A percentile compares a stretch with the other conserved stretches of the same genome.
Evolutionary conservation across 2,329 filamentous ascomycete species (phyloP).

Genomic region (Dactylellina parvicollis): DNA sequence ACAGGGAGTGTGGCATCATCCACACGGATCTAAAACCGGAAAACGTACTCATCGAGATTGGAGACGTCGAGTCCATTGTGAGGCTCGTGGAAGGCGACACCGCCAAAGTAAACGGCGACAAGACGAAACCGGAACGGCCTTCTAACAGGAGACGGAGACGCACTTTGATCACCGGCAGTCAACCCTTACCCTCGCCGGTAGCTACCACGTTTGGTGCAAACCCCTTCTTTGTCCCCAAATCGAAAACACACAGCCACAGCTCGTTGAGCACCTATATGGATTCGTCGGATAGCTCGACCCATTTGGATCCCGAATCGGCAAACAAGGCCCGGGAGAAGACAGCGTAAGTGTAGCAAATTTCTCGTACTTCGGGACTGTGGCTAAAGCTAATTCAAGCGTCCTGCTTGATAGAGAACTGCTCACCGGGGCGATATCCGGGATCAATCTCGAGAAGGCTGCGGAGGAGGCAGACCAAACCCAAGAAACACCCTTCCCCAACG

Average conservation of each 20-base stretch:
- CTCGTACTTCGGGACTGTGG: not conserved
- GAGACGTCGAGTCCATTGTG: slow-evolving; percentile 97
- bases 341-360: slow-evolving; percentile 72
- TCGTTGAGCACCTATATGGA: slow-evolving; percentile 57
- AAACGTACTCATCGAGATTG: slow-evolving; percentile 98
- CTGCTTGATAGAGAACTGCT: slow-evolving; percentile 76
- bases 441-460: slow-evolving; percentile 82
- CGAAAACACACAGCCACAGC: slow-evolving; percentile 57
- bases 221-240: slow-evolving; percentile 50
- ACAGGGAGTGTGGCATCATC: slow-evolving; percentile 98
- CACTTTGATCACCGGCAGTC: slow-evolving; percentile 95
- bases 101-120: slow-evolving; percentile 77
- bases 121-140: slow-evolving; percentile 66
- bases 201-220: slow-evolving; percentile 81
- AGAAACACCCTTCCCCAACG: slow-evolving; percentile 62
- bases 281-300: slow-evolving; percentile 57
- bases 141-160: slow-evolving; percentile 89
- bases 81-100: slow-evolving; percentile 52
- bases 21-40: slow-evolving; percentile 98
- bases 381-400: slow-evolving; percentile 15
- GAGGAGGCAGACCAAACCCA: slow-evolving; percentile 69
- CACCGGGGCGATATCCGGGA: slow-evolving; percentile 91
- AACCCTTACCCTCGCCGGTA: slow-evolving; percentile 91
- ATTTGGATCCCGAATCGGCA: slow-evolving; percentile 67
- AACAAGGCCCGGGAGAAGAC: slow-evolving; percentile 90